These are phyloP conservation scores for Skeletonema grethae DNA, from an alignment of 108 stramenopile genomes.

Conservation along the genomic window DNA sequence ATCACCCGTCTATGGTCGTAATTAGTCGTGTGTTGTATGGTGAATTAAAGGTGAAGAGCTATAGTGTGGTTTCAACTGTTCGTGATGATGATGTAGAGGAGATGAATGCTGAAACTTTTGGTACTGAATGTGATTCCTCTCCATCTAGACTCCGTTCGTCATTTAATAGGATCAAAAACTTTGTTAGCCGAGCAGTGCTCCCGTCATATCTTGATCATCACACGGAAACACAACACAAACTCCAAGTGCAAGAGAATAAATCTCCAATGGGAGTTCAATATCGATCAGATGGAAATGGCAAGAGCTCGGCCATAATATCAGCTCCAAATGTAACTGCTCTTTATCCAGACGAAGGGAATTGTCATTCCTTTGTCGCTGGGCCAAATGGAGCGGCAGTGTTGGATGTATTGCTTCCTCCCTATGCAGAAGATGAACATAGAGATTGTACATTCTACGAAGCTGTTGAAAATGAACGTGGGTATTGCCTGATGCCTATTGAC, in stretches of 20 bases:
- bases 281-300: neutral
- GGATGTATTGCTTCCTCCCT: conserved; percentile 94
- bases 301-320: conserved; percentile 24
- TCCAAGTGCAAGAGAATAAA: neutral
- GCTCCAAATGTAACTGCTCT: conserved; percentile 79
- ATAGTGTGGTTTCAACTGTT: conserved; percentile 62
- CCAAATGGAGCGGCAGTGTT: conserved; percentile 88
- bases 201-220: conserved; percentile 27
- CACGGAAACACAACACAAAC: neutral
- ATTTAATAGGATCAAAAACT: conserved; percentile 29
- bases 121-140: conserved; percentile 1
- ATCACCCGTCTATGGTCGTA: conserved; percentile 95
- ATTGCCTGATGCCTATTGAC: conserved; percentile 53
- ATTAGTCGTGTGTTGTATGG: conserved; percentile 89
- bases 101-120: neutral
- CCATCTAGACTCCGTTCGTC: conserved; percentile 10
- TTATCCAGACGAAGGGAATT: conserved; percentile 84
- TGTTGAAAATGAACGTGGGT: conserved; percentile 50
- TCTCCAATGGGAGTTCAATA: conserved; percentile 21
- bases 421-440: conserved; percentile 76
- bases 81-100: conserved; percentile 9
- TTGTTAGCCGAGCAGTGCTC: conserved; percentile 16
- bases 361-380: conserved; percentile 93
- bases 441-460: conserved; percentile 92
- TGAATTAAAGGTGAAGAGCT: conserved; percentile 69